phyloP scores from a whole-genome alignment of 768 basidiomycete species.

The Agrocybe pediades region DNA sequence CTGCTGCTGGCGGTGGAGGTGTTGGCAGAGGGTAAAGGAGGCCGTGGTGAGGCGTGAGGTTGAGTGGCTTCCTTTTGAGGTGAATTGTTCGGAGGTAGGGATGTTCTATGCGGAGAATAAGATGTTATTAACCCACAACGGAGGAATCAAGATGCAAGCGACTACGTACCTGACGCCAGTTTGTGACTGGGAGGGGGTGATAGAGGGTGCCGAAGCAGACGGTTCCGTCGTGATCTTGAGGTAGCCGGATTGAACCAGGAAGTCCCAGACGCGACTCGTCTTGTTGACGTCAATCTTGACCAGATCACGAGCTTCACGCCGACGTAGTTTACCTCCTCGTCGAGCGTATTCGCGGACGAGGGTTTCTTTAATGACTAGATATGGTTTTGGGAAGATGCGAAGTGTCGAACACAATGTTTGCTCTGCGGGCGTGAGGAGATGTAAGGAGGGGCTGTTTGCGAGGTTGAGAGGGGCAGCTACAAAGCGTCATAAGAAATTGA shows the following conservation, averaged over 20 bases:
- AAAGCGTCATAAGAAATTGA: slow-evolving; percentile 8
- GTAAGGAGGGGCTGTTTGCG: slow-evolving; percentile 85
- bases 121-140: slow-evolving; percentile 2
- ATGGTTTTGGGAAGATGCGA: slow-evolving; percentile 92
- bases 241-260: slow-evolving; percentile 83
- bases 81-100: slow-evolving; percentile 31
- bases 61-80: slow-evolving; percentile 37
- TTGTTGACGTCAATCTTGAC: slow-evolving; percentile 95
- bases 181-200: slow-evolving; percentile 31
- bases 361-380: slow-evolving; percentile 94
- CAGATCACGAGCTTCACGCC: slow-evolving; percentile 86
- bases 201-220: slow-evolving; percentile 44
- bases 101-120: slow-evolving; percentile 11
- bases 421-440: slow-evolving; percentile 87
- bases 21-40: slow-evolving; percentile 28
- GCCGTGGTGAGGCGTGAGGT: slow-evolving; percentile 27
- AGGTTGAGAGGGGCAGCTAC: slow-evolving; percentile 77
- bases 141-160: background rate
- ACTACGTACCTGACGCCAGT: slow-evolving; percentile 41
- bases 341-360: slow-evolving; percentile 92
- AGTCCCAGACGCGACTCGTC: slow-evolving; percentile 91
- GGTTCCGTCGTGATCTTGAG: slow-evolving; percentile 68
- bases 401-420: slow-evolving; percentile 86
- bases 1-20: slow-evolving; percentile 36
- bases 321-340: slow-evolving; percentile 83